Evolutionary conservation across 177 flowering plant species (phyloP).

Genomic region (Tripterygium wilfordii): DNA sequence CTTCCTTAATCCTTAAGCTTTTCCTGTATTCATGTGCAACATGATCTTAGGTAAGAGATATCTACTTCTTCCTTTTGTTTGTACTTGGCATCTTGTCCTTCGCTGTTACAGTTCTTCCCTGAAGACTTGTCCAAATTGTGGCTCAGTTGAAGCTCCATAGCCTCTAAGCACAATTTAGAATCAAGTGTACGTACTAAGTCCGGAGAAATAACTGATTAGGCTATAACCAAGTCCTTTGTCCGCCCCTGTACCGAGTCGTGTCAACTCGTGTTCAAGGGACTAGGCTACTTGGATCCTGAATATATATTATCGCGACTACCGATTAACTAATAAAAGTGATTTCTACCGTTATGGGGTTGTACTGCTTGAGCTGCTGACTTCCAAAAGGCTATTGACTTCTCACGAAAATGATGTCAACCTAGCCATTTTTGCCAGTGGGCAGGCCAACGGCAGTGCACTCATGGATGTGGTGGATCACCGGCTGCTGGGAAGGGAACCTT

Average conservation of each 20-base stretch:
- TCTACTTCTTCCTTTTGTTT: conserved; percentile 2
- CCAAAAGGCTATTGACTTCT: conserved; percentile 60
- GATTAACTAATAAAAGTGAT: conserved; percentile 60
- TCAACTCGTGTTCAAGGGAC: conserved; percentile 77
- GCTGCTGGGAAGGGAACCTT: conserved; percentile 26
- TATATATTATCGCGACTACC: conserved; percentile 61
- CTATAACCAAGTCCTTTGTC: no score
- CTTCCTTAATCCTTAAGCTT: conserved; percentile 12
- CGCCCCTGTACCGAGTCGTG: no score
- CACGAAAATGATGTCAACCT: conserved; percentile 48
- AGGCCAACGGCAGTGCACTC: conserved; percentile 20
- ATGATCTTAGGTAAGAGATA: conserved; percentile 10
- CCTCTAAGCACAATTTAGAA: conserved; percentile 51
- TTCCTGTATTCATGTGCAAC: conserved; percentile 13
- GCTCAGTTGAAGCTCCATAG: conserved; percentile 51
- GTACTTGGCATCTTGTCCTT: conserved; percentile 17
- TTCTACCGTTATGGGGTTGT: conserved; percentile 67
- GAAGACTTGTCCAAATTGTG: conserved; percentile 52
- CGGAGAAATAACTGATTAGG: no score
- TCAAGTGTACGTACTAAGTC: no score
- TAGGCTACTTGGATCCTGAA: conserved; percentile 71
- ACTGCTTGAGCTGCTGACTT: conserved; percentile 60
- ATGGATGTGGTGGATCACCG: conserved; percentile 37
- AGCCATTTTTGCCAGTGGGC: conserved; percentile 28
- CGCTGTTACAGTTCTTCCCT: conserved; percentile 26